Conservation (phyloP, 108 stramenopile species). For the Hondaea fermentalgiana region DNA sequence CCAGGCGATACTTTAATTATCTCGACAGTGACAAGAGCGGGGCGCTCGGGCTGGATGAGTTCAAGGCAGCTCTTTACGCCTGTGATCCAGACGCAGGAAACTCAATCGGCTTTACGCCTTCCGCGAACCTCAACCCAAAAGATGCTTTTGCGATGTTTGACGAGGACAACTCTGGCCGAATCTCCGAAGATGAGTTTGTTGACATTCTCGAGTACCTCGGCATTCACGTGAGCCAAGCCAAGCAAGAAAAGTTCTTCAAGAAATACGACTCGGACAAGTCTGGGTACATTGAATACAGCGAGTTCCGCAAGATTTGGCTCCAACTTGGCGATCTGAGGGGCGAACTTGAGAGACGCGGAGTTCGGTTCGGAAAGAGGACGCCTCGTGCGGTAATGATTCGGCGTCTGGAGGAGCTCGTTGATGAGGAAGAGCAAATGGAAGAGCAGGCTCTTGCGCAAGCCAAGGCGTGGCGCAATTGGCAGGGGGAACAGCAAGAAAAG, state of each 20-base stretch:
- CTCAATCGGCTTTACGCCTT: slow-evolving; percentile 48
- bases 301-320: slow-evolving; percentile 59
- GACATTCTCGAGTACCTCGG: slow-evolving; percentile 54
- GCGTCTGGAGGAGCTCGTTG: slow-evolving; percentile 44
- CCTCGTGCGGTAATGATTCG: slow-evolving; percentile 28
- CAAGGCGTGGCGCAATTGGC: slow-evolving; percentile 44
- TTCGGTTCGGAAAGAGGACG: slow-evolving; percentile 38
- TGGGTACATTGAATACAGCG: slow-evolving; percentile 52
- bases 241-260: slow-evolving; percentile 50
- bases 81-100: slow-evolving; percentile 48
- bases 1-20: slow-evolving; percentile 43
- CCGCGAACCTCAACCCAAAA: slow-evolving; percentile 33
- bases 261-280: slow-evolving; percentile 46
- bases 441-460: slow-evolving; percentile 51
- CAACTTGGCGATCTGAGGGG: slow-evolving; percentile 39
- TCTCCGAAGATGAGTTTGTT: slow-evolving; percentile 64
- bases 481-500: slow-evolving; percentile 31
- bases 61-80: slow-evolving; percentile 53
- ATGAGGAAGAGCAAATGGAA: slow-evolving; percentile 54
- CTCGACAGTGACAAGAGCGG: slow-evolving; percentile 47
- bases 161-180: slow-evolving; percentile 47
- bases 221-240: slow-evolving; percentile 24
- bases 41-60: slow-evolving; percentile 53
- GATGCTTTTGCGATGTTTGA: slow-evolving; percentile 66
- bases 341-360: slow-evolving; percentile 50